Percentiles rank a stretch among this genome's conserved stretches.
Evolutionary conservation across 768 basidiomycete genomes (phyloP).

Genomic region (Russula earlei): DNA sequence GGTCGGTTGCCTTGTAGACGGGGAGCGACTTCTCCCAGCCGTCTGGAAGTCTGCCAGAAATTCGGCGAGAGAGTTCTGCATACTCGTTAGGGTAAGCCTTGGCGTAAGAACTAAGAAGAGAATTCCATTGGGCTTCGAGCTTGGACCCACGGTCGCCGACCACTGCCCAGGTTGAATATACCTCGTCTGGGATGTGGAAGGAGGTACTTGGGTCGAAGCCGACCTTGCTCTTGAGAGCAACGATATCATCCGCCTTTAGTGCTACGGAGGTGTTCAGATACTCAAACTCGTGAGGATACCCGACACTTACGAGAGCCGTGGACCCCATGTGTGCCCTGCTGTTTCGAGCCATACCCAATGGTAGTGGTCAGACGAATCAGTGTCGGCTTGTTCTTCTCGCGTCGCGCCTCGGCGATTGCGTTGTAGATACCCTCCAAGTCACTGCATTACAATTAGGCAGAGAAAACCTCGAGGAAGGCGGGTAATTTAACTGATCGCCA

Average conservation of each 20-base stretch:
- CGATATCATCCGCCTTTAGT: slow-evolving; percentile 87
- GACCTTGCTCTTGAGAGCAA: slow-evolving; percentile 72
- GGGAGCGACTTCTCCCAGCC: slow-evolving; percentile 84
- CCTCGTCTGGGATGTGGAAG: slow-evolving; percentile 70
- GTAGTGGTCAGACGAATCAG: slow-evolving; percentile 81
- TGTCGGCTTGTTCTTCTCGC: slow-evolving; percentile 75
- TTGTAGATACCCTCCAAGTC: slow-evolving; percentile 70
- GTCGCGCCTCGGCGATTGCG: slow-evolving; percentile 69
- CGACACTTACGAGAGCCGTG: slow-evolving; percentile 80
- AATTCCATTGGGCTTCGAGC: slow-evolving; percentile 66
- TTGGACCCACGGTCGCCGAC: slow-evolving; percentile 65
- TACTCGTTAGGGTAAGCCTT: slow-evolving; percentile 77
- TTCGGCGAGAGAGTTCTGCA: slow-evolving; percentile 77
- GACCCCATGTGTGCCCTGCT: slow-evolving; percentile 88
- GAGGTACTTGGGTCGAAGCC: slow-evolving; percentile 69
- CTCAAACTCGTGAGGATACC: slow-evolving; percentile 2
- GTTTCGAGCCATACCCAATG: slow-evolving; percentile 90
- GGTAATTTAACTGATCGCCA: slow-evolving; percentile 52
- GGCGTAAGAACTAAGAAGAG: slow-evolving; percentile 56
- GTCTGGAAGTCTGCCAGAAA: slow-evolving; percentile 71
- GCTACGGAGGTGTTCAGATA: slow-evolving; percentile 36
- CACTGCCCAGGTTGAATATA: slow-evolving; percentile 57
- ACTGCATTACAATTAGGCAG: slow-evolving; percentile 29
- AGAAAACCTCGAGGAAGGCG: background rate
- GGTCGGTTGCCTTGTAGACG: slow-evolving; percentile 71